Conservation (phyloP, 192 early-diverging fungal species). For the Linnemannia hyalina region DNA sequence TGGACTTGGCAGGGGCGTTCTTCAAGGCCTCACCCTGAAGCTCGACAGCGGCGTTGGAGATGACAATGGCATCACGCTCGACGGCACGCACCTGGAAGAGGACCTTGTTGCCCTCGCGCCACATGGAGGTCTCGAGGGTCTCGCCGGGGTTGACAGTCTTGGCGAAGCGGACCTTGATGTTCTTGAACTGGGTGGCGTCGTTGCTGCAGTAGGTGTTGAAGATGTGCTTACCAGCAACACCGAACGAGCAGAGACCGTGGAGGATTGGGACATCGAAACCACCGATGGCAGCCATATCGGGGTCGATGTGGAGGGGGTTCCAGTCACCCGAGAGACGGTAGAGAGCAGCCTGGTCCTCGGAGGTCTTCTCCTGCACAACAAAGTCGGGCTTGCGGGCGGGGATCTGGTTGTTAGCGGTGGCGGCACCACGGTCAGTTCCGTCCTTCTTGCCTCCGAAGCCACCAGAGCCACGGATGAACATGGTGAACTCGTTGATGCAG, state of each 20-base stretch:
- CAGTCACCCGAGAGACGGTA: slow-evolving; percentile 96
- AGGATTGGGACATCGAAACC: slow-evolving; percentile 98
- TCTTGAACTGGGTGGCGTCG: slow-evolving; percentile 78
- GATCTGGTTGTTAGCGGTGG: slow-evolving; percentile 82
- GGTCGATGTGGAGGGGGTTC: slow-evolving; percentile 99
- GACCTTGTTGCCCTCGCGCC: slow-evolving; percentile 90
- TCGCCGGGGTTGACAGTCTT: slow-evolving; percentile 96
- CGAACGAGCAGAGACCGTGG: slow-evolving; percentile 96
- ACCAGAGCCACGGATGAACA: slow-evolving; percentile 95
- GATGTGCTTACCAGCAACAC: slow-evolving; percentile 92
- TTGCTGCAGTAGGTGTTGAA: slow-evolving; percentile 80
- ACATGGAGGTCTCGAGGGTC: slow-evolving; percentile 97
- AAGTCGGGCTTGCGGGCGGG: slow-evolving; percentile 91
- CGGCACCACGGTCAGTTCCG: slow-evolving; percentile 77
- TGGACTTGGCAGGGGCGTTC: slow-evolving; percentile 62
- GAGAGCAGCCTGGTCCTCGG: slow-evolving; percentile 92
- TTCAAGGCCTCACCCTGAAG: slow-evolving; percentile 66
- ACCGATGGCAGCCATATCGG: slow-evolving; percentile 91
- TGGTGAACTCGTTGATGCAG: slow-evolving; percentile 89
- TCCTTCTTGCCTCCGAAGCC: slow-evolving; percentile 89
- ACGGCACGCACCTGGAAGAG: slow-evolving; percentile 95
- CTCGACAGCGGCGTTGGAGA: slow-evolving; percentile 94
- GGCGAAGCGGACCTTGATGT: slow-evolving; percentile 92
- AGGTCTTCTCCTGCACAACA: slow-evolving; percentile 86
- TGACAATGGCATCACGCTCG: slow-evolving; percentile 91